Percentiles rank a stretch among this genome's conserved stretches.
Conservation (phyloP, 805 yeast species). For the Scheffersomyces stipitis region DNA sequence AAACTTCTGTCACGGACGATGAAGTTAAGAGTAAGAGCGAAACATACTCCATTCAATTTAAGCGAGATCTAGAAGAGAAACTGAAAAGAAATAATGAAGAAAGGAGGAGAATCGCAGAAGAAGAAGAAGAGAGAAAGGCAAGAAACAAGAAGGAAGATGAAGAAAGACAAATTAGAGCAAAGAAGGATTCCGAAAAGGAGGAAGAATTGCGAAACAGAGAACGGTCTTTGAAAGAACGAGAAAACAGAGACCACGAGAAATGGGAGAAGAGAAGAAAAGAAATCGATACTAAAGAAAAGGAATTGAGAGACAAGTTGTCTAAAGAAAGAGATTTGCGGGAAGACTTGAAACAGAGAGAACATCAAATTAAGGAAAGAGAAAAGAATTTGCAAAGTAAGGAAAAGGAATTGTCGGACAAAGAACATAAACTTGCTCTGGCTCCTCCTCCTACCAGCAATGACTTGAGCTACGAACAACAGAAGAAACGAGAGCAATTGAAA, state of each 20-base stretch:
- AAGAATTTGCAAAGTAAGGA: conserved; percentile 5
- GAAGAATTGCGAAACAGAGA: conserved; percentile 4
- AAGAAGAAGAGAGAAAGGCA: conserved; percentile 1
- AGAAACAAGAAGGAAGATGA: neutral
- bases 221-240: conserved; percentile 5
- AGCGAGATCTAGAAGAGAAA: conserved; percentile 1
- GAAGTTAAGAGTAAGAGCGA: no score
- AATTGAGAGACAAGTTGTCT: neutral
- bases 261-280: neutral
- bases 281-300: neutral
- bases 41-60: no score
- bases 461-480: conserved; percentile 8
- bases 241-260: conserved; percentile 3
- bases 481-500: conserved; percentile 16
- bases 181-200: conserved; percentile 4
- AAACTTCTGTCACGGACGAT: no score
- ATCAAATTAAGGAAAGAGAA: conserved; percentile 7
- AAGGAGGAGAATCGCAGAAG: conserved; percentile 2
- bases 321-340: conserved; percentile 7
- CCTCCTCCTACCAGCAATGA: neutral
- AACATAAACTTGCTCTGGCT: neutral
- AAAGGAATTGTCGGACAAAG: conserved; percentile 4
- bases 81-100: conserved; percentile 4
- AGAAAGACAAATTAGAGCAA: conserved; percentile 3
- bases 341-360: conserved; percentile 7